Evolutionary conservation across 108 stramenopile species (phyloP).

Genomic region (Cyclotella baltica): DNA sequence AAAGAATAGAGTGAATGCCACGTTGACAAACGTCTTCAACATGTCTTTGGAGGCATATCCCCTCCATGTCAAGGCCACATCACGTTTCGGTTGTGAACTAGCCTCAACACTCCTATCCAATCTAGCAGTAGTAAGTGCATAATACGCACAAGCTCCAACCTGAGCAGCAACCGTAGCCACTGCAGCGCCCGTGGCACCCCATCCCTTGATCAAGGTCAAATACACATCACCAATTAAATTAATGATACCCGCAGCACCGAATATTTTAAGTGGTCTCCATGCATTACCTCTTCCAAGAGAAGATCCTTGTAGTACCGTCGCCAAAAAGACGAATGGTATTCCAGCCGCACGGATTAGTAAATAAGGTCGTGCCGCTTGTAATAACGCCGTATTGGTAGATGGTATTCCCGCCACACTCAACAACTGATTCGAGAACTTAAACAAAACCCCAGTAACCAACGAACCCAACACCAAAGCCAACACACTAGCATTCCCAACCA

Average conservation of each 20-base stretch:
- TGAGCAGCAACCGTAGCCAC: conserved; percentile 56
- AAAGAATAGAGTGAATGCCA: conserved; percentile 37
- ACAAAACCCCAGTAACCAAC: conserved; percentile 18
- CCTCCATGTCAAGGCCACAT: conserved; percentile 47
- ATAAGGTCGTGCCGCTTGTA: conserved; percentile 43
- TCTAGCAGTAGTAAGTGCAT: conserved; percentile 34
- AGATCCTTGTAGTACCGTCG: conserved; percentile 56
- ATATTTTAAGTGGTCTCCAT: conserved; percentile 56
- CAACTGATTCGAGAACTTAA: conserved; percentile 39
- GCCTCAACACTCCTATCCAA: conserved; percentile 30
- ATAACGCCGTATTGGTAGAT: conserved; percentile 28
- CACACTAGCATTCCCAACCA: conserved; percentile 36
- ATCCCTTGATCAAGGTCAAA: conserved; percentile 47
- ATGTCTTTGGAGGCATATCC: conserved; percentile 33
- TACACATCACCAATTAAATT: conserved; percentile 52
- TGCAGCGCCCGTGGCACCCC: conserved; percentile 63
- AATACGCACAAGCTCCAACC: conserved; percentile 46
- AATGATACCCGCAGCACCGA: conserved; percentile 47
- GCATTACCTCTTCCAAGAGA: conserved; percentile 54
- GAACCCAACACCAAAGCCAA: conserved; percentile 41
- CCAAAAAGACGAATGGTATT: conserved; percentile 56
- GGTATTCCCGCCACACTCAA: conserved; percentile 45
- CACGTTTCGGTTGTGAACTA: conserved; percentile 33
- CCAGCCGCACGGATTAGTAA: conserved; percentile 57
- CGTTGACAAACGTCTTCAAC: conserved; percentile 35